Evolutionary conservation across 805 yeast genomes (phyloP), one percentile per base, ranked within the genome.

Genomic region (Kuraishia borneana): DNA sequence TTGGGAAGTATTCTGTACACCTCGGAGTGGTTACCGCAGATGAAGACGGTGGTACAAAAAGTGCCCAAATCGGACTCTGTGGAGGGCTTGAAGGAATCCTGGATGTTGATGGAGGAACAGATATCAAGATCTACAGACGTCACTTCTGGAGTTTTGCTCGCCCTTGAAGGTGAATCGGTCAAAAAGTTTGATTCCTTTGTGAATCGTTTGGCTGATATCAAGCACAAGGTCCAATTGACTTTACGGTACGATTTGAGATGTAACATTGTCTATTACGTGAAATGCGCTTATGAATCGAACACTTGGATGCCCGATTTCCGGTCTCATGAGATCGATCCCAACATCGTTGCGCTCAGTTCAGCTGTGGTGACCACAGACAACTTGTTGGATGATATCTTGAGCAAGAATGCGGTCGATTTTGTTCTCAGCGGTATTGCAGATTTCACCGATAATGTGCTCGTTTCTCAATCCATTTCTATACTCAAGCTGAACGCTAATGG

Each of bases 281-380:
- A 68, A 9, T 61, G 58, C 28, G 68, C 78, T 31, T 63, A 69
- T 42, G 48, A 50, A 25, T 64, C 61, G 29, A 65, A 68, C 27
- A 65, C 61, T 25, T 76, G 77, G 72, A 58, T 63, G 43, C 68
- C 70, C 16, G 51, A 52, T 7, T 58, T 63, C 25, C 74, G 73
- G 42, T 65, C 73, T 2, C 78, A 76, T 9, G 83, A 76, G 41
- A 65, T 77, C 5, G 84, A 76, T 43, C 59, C 65, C 10, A 65
- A 53, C 44, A 65, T 79, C 19, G 68, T 70, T 16, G 53, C 60
- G 34, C 56, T 74, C 42, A 77, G 70, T 46, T 61, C 63, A 33
- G 70, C 66, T 28, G 52, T 75, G 4, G 61, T 67, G 26, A 52
- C 58, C 17, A 54, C 63, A 16, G 73, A 72, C 39, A 68, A 65